Evolutionary conservation across 768 basidiomycete genomes (phyloP), one percentile per base, ranked within the genome.

Genomic region (Boletus rufocinnamomeus): DNA sequence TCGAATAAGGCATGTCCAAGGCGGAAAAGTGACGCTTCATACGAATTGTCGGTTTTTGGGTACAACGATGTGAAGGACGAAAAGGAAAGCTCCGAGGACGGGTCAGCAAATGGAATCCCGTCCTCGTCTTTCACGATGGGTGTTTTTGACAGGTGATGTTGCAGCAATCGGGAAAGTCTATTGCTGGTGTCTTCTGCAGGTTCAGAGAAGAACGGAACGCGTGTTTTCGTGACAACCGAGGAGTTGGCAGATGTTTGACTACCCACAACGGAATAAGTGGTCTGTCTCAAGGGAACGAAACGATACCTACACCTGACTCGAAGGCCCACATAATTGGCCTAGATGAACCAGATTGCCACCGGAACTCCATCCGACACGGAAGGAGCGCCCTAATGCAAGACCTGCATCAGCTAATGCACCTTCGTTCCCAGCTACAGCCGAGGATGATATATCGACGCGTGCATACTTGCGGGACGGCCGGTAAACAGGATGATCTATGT

Each of bases 1-100:
- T 98, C 97, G 68, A 98, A 99, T 1, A 99, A 78, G 1, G 92
- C 91, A 21, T 82, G 82, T 3, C 92, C 95, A 1, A 98, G 84
- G n/a, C 89, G 87, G 78, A 95, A 98, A 38, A 98, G 72, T 9
- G 81, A 81, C 1, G 93, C 90, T 65, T 93, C 89, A 62, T 83
- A 83, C 0, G 89, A 84, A 8, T 78, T 77, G 64, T 96, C 91
- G 25, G 84, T 84, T 6, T 84, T 73, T 7, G 87, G 81, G 71
- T 93, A 93, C 23, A 92, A 76, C 10, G 82, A 74, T 6, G 82
- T 79, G 67, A 95, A 94, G 7, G 93, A 89, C 5, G 83, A 79
- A 72, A 98, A 98, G 40, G 84, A 81, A 23, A 97, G 82, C 16
- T 79, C 69, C 11, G 79, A 67, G 14, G 83, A 82, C 0, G 88